These are phyloP conservation scores for Naganishia friedmannii DNA, from an alignment of 768 basidiomycete species.

Conservation along the genomic window DNA sequence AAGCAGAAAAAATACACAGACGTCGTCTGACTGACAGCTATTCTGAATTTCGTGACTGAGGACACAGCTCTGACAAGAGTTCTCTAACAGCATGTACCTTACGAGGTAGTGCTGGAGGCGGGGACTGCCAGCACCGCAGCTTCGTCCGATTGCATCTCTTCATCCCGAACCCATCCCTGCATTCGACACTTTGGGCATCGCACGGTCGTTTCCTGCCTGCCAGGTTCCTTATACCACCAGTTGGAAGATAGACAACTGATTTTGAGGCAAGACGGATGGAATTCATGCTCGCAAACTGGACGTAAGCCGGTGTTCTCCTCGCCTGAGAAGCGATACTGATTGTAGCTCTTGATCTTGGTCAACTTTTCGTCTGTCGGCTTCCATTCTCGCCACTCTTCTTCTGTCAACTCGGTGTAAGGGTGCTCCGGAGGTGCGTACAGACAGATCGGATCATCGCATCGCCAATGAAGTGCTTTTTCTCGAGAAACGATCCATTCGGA, in stretches of 20 bases:
- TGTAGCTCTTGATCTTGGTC: constrained; percentile 21
- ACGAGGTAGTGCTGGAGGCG: background rate
- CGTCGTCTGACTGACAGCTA: background rate
- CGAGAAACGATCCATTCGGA: constrained; percentile 24
- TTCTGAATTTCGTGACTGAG: background rate
- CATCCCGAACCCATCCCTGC: constrained; percentile 23
- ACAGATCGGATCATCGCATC: constrained; percentile 30
- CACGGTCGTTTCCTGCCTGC: constrained; percentile 20
- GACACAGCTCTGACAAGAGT: too few species aligned
- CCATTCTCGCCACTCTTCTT: constrained; percentile 21
- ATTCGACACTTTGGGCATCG: constrained; percentile 28
- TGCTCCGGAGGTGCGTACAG: constrained; percentile 30
- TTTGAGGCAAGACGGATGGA: constrained; percentile 27
- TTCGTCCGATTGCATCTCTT: background rate
- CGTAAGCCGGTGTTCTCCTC: constrained; percentile 5
- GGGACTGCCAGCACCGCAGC: background rate
- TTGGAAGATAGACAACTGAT: constrained; percentile 15
- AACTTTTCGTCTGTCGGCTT: constrained; percentile 27
- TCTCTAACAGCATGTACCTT: background rate
- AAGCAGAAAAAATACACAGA: background rate
- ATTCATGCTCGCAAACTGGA: constrained; percentile 16
- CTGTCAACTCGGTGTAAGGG: constrained; percentile 18
- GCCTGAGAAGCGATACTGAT: constrained; percentile 8
- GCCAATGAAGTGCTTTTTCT: constrained; percentile 27
- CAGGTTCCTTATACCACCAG: constrained; percentile 29